Conservation (phyloP, 2,329 filamentous ascomycete species). For the Trichoderma sp. region DNA sequence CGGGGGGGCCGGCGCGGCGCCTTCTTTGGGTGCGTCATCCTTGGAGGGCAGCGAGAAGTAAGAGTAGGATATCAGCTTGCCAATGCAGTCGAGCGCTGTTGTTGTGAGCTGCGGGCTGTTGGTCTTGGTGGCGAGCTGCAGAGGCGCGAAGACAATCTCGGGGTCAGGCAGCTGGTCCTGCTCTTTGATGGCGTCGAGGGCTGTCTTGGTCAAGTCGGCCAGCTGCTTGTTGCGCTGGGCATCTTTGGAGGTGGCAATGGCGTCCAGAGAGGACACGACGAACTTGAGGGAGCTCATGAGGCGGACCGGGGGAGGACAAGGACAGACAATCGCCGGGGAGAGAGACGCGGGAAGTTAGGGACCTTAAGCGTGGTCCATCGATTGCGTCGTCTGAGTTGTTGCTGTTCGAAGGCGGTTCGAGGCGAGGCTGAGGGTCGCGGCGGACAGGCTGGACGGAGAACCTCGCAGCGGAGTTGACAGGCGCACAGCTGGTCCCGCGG, state of each 20-base stretch:
- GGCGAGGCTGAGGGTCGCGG: neutral
- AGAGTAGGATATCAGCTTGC: slow-evolving; percentile 97
- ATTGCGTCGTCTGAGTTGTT: slow-evolving; percentile 14
- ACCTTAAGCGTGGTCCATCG: slow-evolving; percentile 27
- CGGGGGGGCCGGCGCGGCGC: slow-evolving; percentile 56
- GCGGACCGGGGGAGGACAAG: slow-evolving; percentile 37
- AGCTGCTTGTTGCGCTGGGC: slow-evolving; percentile 84
- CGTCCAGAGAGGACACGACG: slow-evolving; percentile 88
- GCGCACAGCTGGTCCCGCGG: slow-evolving; percentile 15
- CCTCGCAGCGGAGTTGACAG: slow-evolving; percentile 6
- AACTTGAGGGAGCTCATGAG: slow-evolving; percentile 92
- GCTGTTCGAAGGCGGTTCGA: slow-evolving; percentile 10
- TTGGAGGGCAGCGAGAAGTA: slow-evolving; percentile 81
- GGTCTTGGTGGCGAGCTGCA: slow-evolving; percentile 87
- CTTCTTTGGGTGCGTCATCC: slow-evolving; percentile 48
- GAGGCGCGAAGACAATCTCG: slow-evolving; percentile 85
- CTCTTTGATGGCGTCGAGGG: slow-evolving; percentile 83
- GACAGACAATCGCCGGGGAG: slow-evolving; percentile 24
- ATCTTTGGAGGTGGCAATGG: slow-evolving; percentile 89
- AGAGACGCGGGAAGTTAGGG: slow-evolving; percentile 27
- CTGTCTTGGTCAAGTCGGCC: slow-evolving; percentile 77
- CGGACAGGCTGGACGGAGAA: neutral
- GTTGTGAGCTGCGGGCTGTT: slow-evolving; percentile 84
- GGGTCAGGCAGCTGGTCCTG: slow-evolving; percentile 83
- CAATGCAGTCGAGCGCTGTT: slow-evolving; percentile 93